These are phyloP conservation scores for Zalerion maritima DNA, from an alignment of 495 filamentous ascomycete species.

Conservation along the genomic window DNA sequence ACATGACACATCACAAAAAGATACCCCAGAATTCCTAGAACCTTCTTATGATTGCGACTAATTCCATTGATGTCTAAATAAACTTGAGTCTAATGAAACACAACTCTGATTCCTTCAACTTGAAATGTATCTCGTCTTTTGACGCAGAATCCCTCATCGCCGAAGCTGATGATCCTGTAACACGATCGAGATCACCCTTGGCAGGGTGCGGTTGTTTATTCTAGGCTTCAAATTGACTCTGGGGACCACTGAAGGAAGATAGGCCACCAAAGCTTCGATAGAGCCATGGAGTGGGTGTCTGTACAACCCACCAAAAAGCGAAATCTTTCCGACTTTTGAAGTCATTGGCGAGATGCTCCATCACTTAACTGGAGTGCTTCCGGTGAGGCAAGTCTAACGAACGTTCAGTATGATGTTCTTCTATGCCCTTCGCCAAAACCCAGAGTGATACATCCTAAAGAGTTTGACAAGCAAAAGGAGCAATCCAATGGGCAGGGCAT, in stretches of 20 bases:
- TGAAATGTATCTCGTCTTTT: constrained; percentile 55
- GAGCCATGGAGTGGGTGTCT: constrained; percentile 31
- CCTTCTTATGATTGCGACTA: too few species aligned
- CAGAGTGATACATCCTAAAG: too few species aligned
- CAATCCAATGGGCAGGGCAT: too few species aligned
- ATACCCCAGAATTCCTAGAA: neutral
- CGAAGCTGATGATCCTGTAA: constrained; percentile 52
- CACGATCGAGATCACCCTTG: constrained; percentile 70
- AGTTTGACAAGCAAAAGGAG: too few species aligned
- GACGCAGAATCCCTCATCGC: constrained; percentile 59
- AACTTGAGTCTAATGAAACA: constrained; percentile 7
- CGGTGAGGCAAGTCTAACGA: too few species aligned
- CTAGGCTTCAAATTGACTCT: constrained; percentile 63
- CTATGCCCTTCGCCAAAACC: too few species aligned
- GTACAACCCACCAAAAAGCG: too few species aligned
- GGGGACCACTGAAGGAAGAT: constrained; percentile 39
- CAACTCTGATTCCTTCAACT: too few species aligned
- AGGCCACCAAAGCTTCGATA: constrained; percentile 65
- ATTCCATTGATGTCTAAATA: constrained; percentile 1
- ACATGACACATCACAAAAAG: neutral
- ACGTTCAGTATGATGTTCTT: too few species aligned
- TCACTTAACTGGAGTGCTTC: too few species aligned
- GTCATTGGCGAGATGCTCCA: too few species aligned
- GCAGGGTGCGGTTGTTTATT: constrained; percentile 48
- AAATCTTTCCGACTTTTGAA: too few species aligned